Evolutionary conservation across 140 eudicot genomes (phyloP), one percentile per base, ranked within the genome.

Genomic region (Anethum foeniculum): DNA sequence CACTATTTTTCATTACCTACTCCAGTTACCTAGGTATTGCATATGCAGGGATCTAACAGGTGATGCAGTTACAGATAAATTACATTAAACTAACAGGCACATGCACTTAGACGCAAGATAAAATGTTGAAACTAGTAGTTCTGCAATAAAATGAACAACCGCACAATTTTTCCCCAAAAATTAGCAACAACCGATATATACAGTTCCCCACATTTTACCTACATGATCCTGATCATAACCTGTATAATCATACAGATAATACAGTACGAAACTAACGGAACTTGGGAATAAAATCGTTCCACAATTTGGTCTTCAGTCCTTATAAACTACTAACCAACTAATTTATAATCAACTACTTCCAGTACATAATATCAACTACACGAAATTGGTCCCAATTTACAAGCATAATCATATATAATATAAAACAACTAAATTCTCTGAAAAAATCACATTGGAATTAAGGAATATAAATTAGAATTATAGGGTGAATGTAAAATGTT

Each of bases 1-100:
- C 10, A 52, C 25, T 52, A 52, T 52, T 52, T 52, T 47, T 47
- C 18, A 47, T 13, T 47, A 47, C 52, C 16, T 47, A 13, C 3
- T 47, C 4, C 52, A 2, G 18, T 18, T 52, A 41, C 46, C 46
- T 0, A 5, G 51, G 51, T 12, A 46, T 10, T 11, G 51, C 51
- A 46, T 46, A 46, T 8, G 51, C 72, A 75, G 54, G 75, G 76
- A 76, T 28, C n/a, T 56, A 83, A 69, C 15, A 74, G 73, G 34
- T 32, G 68, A 38, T 11, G 56, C 48, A 25, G 27, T 74, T 65
- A 76, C 18, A 60, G 9, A 58, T 18, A 47, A 75, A 75, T 75
- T 21, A 75, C 58, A 81, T 44, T 44, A 28, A 21, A 34, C 30
- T n/a, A 75, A 23, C 51, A 39, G 12, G 19, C 44, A 27, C 15